These are phyloP conservation scores for Saccharomycopsis fibuligera DNA, from an alignment of 805 yeast genomes.

Conservation along the genomic window DNA sequence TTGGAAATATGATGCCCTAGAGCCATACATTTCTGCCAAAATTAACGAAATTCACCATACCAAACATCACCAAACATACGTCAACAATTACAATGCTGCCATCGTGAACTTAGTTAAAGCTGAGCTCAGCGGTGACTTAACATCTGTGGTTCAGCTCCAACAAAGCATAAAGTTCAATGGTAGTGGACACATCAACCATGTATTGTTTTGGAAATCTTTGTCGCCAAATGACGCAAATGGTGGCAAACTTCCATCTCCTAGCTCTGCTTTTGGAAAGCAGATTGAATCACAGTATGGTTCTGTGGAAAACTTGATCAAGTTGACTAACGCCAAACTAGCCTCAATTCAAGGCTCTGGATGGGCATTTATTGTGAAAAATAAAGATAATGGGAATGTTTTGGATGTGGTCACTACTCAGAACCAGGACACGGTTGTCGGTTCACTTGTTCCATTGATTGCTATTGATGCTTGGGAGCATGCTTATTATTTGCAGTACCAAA, in stretches of 20 bases:
- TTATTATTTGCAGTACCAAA: conserved; percentile 46
- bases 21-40: conserved; percentile 41
- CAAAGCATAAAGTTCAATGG: conserved; percentile 44
- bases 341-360: conserved; percentile 50
- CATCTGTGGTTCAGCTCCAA: conserved; percentile 37
- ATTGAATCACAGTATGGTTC: conserved; percentile 40
- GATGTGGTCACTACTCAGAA: conserved; percentile 41
- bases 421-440: conserved; percentile 43
- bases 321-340: conserved; percentile 29
- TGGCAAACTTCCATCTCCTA: conserved; percentile 26
- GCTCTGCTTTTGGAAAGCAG: conserved; percentile 32
- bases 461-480: conserved; percentile 54
- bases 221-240: conserved; percentile 35
- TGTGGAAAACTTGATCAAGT: conserved; percentile 34
- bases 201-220: conserved; percentile 44
- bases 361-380: conserved; percentile 45
- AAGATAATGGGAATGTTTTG: conserved; percentile 31
- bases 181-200: conserved; percentile 46
- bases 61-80: conserved; percentile 47
- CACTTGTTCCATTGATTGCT: conserved; percentile 40
- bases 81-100: conserved; percentile 40
- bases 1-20: conserved; percentile 41
- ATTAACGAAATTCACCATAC: conserved; percentile 43
- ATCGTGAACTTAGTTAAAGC: conserved; percentile 34
- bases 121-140: conserved; percentile 34